These are phyloP conservation scores for Colletotrichum phormii DNA, from an alignment of 2,329 filamentous ascomycete genomes.

Conservation along the genomic window DNA sequence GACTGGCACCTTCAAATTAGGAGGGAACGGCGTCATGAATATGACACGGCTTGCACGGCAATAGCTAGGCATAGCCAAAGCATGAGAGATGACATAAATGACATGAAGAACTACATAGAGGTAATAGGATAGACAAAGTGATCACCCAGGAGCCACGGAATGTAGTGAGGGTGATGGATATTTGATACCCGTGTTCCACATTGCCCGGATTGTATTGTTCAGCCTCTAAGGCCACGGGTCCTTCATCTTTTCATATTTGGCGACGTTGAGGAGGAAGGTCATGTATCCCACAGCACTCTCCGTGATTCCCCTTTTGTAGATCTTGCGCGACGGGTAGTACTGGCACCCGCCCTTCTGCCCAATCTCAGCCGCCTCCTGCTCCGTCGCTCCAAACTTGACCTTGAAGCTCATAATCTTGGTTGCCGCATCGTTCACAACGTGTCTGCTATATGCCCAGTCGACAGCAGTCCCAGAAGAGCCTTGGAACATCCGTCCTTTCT, in stretches of 20 bases:
- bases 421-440: slow-evolving; percentile 48
- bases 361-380: slow-evolving; percentile 30
- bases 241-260: not conserved
- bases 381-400: slow-evolving; percentile 58
- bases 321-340: slow-evolving; percentile 57
- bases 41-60: not conserved
- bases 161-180: not conserved
- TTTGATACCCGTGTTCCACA: not conserved
- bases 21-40: not conserved
- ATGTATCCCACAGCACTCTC: slow-evolving; percentile 60
- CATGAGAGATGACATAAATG: too few relatives aligned
- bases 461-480: slow-evolving; percentile 52
- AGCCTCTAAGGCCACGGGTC: too few relatives aligned
- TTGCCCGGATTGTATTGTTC: too few relatives aligned
- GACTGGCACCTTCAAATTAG: too few relatives aligned
- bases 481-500: slow-evolving; percentile 50
- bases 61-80: not conserved
- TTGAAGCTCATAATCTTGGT: slow-evolving; percentile 56
- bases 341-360: slow-evolving; percentile 35
- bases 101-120: not conserved
- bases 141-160: not conserved
- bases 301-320: slow-evolving; percentile 55
- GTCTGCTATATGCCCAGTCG: slow-evolving; percentile 59
- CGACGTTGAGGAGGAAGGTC: slow-evolving; percentile 49
- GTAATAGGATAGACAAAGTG: not conserved